Percentiles rank a stretch among this genome's conserved stretches.
These are phyloP conservation scores for Mortierella sp. DNA, from an alignment of 371 early-diverging fungal genomes.

Conservation along the genomic window DNA sequence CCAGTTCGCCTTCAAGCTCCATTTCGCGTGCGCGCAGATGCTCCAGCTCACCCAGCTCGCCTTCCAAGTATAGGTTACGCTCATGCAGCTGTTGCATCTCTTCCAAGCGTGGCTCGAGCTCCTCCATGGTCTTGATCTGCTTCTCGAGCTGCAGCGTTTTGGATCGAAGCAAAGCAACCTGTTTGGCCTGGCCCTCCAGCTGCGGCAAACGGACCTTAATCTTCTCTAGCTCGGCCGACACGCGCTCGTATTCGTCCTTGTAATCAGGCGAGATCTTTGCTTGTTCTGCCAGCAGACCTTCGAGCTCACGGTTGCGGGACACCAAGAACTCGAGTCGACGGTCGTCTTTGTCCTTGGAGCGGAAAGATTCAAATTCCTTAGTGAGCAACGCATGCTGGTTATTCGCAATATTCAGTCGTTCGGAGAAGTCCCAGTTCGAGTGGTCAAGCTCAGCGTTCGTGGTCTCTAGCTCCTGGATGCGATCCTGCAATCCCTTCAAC, in stretches of 20 bases:
- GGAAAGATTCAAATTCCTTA: slow-evolving; percentile 48
- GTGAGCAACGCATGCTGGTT: slow-evolving; percentile 45
- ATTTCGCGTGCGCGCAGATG: slow-evolving; percentile 48
- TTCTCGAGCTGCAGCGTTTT: slow-evolving; percentile 44
- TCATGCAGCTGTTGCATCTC: slow-evolving; percentile 42
- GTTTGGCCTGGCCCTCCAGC: slow-evolving; percentile 50
- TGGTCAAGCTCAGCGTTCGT: slow-evolving; percentile 52
- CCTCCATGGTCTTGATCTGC: slow-evolving; percentile 53
- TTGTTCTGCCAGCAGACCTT: slow-evolving; percentile 28
- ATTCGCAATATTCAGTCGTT: slow-evolving; percentile 44
- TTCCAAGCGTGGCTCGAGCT: slow-evolving; percentile 40
- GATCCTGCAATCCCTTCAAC: slow-evolving; percentile 43
- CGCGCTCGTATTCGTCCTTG: slow-evolving; percentile 49
- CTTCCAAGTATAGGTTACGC: slow-evolving; percentile 47
- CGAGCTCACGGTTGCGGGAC: slow-evolving; percentile 40
- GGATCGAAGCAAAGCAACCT: slow-evolving; percentile 40
- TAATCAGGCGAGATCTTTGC: slow-evolving; percentile 36
- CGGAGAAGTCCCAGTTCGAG: slow-evolving; percentile 46
- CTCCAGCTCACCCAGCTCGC: slow-evolving; percentile 48
- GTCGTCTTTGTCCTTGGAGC: slow-evolving; percentile 55
- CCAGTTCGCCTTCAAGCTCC: slow-evolving; percentile 40
- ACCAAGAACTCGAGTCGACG: slow-evolving; percentile 38
- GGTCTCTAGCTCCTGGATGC: slow-evolving; percentile 49
- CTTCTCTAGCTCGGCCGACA: slow-evolving; percentile 42
- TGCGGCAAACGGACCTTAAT: slow-evolving; percentile 43